Base-by-base conservation (phyloP, 495 filamentous ascomycete species). In the Xylaria venustula region DNA sequence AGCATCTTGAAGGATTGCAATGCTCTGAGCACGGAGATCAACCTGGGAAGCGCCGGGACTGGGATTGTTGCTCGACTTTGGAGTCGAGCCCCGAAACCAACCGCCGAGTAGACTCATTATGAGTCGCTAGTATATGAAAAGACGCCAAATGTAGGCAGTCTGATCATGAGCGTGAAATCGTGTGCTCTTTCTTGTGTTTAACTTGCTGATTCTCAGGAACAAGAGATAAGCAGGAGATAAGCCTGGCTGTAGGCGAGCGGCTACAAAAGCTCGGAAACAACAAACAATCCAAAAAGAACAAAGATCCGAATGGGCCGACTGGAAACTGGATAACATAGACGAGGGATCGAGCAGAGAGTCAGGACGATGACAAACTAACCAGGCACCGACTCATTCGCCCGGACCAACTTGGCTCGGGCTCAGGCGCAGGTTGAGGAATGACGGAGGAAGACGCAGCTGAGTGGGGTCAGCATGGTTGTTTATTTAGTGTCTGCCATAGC, bases 1-100 rank as follows among this genome's bases (percentile, higher is more conserved):
- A 22, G 81, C 80, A 54, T 82, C 71, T n/a, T 75, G 68, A 15
- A 85, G 60, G 75, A 83, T 40, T 75, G 62, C 65, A 22, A 69
- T 58, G 49, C 74, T 70, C 37, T 68, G 61, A 59, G 67, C 67
- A 3, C 62, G 64, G 12, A 64, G 42, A 17, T 70, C 61, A 12
- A 64, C 61, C 45, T 69, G 70, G 30, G 69, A 68, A 20, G 36
- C 11, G 20, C 45, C 50, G 57, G 50, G 9, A 64, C 68, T 53
- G 64, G 62, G 51, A 56, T 62, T 54, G 66, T 45, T 60, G 51
- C 32, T 58, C 17, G 64, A 23, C 30, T 68, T 66, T n/a, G 69
- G 52, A 56, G 64, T 48, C 20, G 67, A 60, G 19, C 66, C 68
- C 59, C 70, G 65, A 48, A 74, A 64, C 72, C 70, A 74, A 20